Conservation (phyloP, 495 filamentous ascomycete species). For the Schizothecium vesticola region DNA sequence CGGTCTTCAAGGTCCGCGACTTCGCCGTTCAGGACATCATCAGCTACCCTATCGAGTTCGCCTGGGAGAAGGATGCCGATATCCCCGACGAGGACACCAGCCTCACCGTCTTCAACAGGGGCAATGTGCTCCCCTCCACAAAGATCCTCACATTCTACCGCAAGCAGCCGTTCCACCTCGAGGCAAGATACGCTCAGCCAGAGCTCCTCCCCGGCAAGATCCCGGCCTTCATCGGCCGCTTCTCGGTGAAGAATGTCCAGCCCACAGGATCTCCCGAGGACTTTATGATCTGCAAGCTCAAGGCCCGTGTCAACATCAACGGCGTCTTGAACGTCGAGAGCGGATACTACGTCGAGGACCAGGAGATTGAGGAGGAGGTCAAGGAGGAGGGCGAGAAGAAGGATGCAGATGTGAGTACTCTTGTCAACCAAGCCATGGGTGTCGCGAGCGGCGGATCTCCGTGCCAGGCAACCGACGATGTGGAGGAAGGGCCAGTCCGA, state of each 20-base stretch:
- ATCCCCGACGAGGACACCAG: constrained; percentile 98
- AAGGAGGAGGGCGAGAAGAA: constrained; percentile 64
- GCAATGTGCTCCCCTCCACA: constrained; percentile 95
- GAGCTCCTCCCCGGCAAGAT: constrained; percentile 86
- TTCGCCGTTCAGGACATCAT: constrained; percentile 97
- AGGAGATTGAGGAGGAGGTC: constrained; percentile 94
- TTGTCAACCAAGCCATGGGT: constrained; percentile 5
- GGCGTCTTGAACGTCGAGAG: constrained; percentile 95
- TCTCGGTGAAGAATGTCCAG: constrained; percentile 88
- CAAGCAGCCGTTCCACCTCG: constrained; percentile 94
- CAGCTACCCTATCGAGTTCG: constrained; percentile 98
- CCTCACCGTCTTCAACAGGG: constrained; percentile 94
- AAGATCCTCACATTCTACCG: constrained; percentile 99
- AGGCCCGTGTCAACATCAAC: constrained; percentile 95
- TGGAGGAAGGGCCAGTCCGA: constrained; percentile 11
- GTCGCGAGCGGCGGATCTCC: constrained; percentile 1
- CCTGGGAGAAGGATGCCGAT: constrained; percentile 97
- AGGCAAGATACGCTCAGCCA: constrained; percentile 86
- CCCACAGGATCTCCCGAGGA: constrained; percentile 74
- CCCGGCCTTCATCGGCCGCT: constrained; percentile 91
- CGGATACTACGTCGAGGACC: constrained; percentile 96
- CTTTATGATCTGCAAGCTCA: constrained; percentile 99
- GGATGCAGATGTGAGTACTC: constrained; percentile 64
- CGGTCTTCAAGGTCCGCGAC: constrained; percentile 96
- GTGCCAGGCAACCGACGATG: background rate